A percentile compares a stretch with the other conserved stretches of the same genome.
These are phyloP conservation scores for Chytriomyces confervae DNA, from an alignment of 192 early-diverging fungal genomes.

Conservation along the genomic window DNA sequence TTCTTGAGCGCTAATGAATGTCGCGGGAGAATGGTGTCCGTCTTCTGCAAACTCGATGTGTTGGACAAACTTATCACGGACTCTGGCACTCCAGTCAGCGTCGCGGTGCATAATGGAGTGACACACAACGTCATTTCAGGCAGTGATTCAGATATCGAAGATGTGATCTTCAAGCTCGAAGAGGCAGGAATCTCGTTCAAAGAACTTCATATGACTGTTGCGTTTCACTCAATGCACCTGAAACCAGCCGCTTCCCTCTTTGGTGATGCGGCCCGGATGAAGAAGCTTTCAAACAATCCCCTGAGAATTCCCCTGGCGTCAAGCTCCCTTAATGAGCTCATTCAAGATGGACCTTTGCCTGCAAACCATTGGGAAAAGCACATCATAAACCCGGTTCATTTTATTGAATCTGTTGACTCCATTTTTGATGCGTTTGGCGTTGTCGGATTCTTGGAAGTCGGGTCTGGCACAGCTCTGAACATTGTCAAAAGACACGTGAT, in stretches of 20 bases:
- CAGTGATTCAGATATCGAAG: background rate
- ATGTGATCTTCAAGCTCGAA: background rate
- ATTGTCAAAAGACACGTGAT: background rate
- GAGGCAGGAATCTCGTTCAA: background rate
- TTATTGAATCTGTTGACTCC: background rate
- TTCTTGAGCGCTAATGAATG: background rate
- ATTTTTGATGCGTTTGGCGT: background rate
- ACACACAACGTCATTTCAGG: background rate
- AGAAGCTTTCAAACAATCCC: background rate
- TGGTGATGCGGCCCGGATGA: background rate
- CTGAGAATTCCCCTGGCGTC: background rate
- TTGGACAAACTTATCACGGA: background rate
- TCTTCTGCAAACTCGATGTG: background rate
- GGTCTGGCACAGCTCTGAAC: background rate
- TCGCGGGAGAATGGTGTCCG: background rate
- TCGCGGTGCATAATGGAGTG: background rate
- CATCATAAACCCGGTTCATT: conserved; percentile 15
- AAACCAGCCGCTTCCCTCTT: background rate
- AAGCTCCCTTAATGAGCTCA: background rate
- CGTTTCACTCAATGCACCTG: conserved; percentile 11
- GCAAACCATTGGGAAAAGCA: conserved; percentile 9
- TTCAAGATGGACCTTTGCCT: background rate
- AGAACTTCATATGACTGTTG: conserved; percentile 3
- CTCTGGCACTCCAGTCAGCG: background rate
- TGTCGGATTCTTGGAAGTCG: background rate